These are phyloP conservation scores for Lineolata rhizophorae DNA, from an alignment of 495 filamentous ascomycete species.

Conservation along the genomic window DNA sequence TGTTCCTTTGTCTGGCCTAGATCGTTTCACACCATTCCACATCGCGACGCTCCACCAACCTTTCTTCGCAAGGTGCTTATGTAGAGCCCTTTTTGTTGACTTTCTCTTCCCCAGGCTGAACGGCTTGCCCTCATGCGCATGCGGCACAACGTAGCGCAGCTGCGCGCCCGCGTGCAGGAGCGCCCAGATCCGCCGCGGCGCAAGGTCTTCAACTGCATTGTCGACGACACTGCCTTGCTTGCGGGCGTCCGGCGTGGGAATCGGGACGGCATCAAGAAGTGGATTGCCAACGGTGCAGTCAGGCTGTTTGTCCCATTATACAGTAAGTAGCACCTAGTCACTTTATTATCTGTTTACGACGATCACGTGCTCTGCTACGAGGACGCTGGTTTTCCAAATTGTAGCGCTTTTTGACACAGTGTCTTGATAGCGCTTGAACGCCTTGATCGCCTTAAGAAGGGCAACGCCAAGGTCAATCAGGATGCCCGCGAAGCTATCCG, in stretches of 20 bases:
- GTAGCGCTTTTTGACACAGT: constrained; percentile 4
- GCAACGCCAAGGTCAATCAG: constrained; percentile 29
- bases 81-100: no score
- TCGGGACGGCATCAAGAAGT: constrained; percentile 35
- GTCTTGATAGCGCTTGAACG: constrained; percentile 27
- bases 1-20: no score
- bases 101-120: no score
- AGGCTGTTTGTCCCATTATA: constrained; percentile 45
- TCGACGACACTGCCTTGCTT: constrained; percentile 49
- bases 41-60: no score
- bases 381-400: not conserved
- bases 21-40: no score
- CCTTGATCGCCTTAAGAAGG: constrained; percentile 31
- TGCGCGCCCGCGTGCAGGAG: not conserved
- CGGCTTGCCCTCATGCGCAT: no score
- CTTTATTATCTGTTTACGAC: no score
- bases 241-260: constrained; percentile 39
- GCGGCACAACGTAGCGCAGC: no score
- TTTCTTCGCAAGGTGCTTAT: no score
- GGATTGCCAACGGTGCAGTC: constrained; percentile 40
- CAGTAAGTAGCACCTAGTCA: constrained; percentile 27
- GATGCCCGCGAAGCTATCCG: constrained; percentile 42
- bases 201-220: constrained; percentile 51
- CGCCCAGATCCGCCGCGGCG: constrained; percentile 17
- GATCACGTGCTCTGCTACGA: no score